Base-by-base conservation (phyloP, 2,329 filamentous ascomycete species). In the Aureobasidium subglaciale region DNA sequence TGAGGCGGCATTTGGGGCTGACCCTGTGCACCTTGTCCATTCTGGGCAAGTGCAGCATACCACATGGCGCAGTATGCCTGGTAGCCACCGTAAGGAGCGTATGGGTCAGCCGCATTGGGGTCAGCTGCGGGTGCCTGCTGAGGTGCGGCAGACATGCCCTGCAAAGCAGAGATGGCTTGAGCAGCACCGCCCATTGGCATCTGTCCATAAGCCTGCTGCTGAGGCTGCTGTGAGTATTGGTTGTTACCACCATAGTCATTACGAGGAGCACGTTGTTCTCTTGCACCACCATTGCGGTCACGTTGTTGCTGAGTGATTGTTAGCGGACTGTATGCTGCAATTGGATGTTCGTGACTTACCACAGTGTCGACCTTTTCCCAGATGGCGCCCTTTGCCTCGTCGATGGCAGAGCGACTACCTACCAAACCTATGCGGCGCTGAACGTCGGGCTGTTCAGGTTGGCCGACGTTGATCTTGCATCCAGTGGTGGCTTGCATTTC, bases 391-490 rank as follows among this genome's bases (percentile, higher is more conserved):
- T 95, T 95, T 32, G 91, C 91, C 61, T 83, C 82, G 52, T 83
- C 82, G 66, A 96, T 93, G 55, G 88, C 84, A 63, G 89, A 85
- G 41, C 82, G 81, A 34, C 81, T 82, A 60, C 90, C 91, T 60
- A 93, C 86, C 41, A 96, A 79, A 42, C 88, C 88, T 66, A 96
- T 95, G 70, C 95, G 88, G 65, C 90, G 85, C 69, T 93, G 86
- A 57, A 84, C 80, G 67, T 95, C 90, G 48, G 87, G 85, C 15
- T 87, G 87, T 32, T 84, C 85, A 7, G 89, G 85, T 64, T 88
- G 88, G 29, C 88, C 88, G 24, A 96, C 90, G 65, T 96, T 96
- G 76, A 96, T 95, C 75, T 95, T 95, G 79, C 91, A 96, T 42
- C 88, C 87, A 5, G 89, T 93, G 29, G 77, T 80, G 66, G 84